Evolutionary conservation across 768 basidiomycete species (phyloP), one percentile per base, ranked within the genome.

Genomic region (Tricholoma terreum): DNA sequence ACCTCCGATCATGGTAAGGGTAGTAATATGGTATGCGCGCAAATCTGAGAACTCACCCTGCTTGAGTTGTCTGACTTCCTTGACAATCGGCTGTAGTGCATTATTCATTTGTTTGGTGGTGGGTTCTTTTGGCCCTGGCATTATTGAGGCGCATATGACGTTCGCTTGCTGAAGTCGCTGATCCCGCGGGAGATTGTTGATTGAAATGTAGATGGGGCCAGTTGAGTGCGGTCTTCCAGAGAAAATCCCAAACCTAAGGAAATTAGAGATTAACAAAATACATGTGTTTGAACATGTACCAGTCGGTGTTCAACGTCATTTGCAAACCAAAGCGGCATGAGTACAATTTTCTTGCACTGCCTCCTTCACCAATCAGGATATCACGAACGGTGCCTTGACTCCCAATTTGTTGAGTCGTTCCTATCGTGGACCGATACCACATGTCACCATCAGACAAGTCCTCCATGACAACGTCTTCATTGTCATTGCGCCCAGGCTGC

Each of bases 61-160:
- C 24, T 27, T 27, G 24, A 27, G 56, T 17, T 54, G 21, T 12
- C 24, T 24, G 0, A 71, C 6, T 31, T 71, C 71, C 6, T 40
- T 17, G 2, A 56, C 31, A 2, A 57, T 1, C 6, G 68, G 67
- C 30, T 65, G 60, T 0, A 71, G 27, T 3, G 38, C 22, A 48
- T 73, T 58, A 24, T 69, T 70, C 7, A 73, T 51, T 50, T 71
- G 69, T 56, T 52, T 14, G n/a, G n/a, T n/a, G n/a, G n/a, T n/a
- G n/a, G n/a, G n/a, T n/a, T n/a, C n/a, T n/a, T n/a, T n/a, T n/a
- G 66, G 71, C 1, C 71, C 70, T 9, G 67, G 69, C 56, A 64
- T 65, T 2, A 68, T 63, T 15, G 48, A 48, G 0, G 52, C 24
- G 31, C 62, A 66, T 4, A 67, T 60, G 2, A 67, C 58, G 36